Evolutionary conservation across 345 rosid genomes (phyloP), one percentile per base, ranked within the genome.

Genomic region (Brassica juncea): DNA sequence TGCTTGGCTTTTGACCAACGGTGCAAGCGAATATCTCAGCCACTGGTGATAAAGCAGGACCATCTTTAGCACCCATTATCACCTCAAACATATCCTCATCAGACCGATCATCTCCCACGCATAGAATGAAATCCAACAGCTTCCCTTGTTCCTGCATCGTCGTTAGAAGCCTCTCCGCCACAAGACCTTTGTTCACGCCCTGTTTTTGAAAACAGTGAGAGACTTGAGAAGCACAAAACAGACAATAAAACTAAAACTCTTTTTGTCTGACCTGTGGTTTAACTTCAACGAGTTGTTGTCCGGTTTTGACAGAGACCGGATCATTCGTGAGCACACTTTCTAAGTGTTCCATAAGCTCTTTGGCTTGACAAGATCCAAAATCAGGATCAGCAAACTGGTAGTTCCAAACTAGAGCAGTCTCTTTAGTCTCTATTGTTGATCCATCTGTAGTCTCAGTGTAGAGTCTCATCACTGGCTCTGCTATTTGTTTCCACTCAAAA

Each of bases 61-160:
- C 84, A 28, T 81, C 84, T 71, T 76, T 81, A 5, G 97, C 93
- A 12, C 82, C 82, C 85, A 70, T 88, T 77, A 94, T 91, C 66
- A 89, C 99, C 82, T 89, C 95, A 27, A 94, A 94, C 99, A 94
- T 94, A 85, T 94, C 99, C 77, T 94, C 99, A 0, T 94, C 99
- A 0, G 98, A 94, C 16, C 96, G 79, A 80, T 94, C 99, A 80
- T 94, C 99, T 7, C 99, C 99, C 3, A 94, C 85, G 68, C 99
- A 92, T 21, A 94, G 90, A 73, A 92, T 93, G 75, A 94, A 92
- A 82, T 92, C 98, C 6, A 94, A 84, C 66, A 86, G 90, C 77
- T 80, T 86, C 58, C 90, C 94, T 78, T 86, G 87, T 68, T 84
- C 80, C 66, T 80, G 82, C 97, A 90, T 92, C 10, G 87, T 85